phyloP scores from a whole-genome alignment of 306 rosid genomes.

The Datisca glomerata region DNA sequence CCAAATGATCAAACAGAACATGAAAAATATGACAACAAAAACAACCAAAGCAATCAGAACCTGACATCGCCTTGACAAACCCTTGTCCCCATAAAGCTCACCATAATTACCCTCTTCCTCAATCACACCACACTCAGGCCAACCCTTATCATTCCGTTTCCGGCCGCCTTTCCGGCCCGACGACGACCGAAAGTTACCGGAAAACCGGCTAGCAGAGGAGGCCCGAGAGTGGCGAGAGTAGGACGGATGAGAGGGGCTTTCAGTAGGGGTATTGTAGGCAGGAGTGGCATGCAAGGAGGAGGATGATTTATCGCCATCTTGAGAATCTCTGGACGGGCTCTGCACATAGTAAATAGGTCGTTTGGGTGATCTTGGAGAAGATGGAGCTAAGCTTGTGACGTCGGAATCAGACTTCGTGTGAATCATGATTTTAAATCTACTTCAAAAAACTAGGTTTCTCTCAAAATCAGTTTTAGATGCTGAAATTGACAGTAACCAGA shows the following conservation, averaged over 20 bases:
- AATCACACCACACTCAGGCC: slow-evolving; percentile 58
- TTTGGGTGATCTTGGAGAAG: slow-evolving; percentile 60
- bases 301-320: slow-evolving; percentile 66
- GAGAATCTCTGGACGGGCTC: slow-evolving; percentile 70
- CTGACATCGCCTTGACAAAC: slow-evolving; percentile 41
- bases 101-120: slow-evolving; percentile 53
- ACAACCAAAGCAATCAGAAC: slow-evolving; percentile 37
- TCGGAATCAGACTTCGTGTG: slow-evolving; percentile 72
- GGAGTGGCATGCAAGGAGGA: slow-evolving; percentile 42
- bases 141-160: slow-evolving; percentile 37
- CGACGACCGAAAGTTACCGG: slow-evolving; percentile 36
- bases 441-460: not conserved
- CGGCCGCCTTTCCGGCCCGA: slow-evolving; percentile 21
- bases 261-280: slow-evolving; percentile 42
- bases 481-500: not conserved
- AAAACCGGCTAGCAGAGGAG: slow-evolving; percentile 59
- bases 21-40: slow-evolving; percentile 30
- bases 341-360: slow-evolving; percentile 51
- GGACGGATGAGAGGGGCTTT: slow-evolving; percentile 65
- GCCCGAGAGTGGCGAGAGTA: slow-evolving; percentile 51
- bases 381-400: slow-evolving; percentile 50
- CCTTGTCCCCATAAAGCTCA: slow-evolving; percentile 17
- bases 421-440: slow-evolving; percentile 16
- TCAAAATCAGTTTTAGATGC: not conserved
- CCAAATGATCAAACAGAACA: slow-evolving; percentile 66